A percentile compares a stretch with the other conserved stretches of the same genome.
Evolutionary conservation across 106 monocot genomes (phyloP).

Genomic region (Allium sativum): DNA sequence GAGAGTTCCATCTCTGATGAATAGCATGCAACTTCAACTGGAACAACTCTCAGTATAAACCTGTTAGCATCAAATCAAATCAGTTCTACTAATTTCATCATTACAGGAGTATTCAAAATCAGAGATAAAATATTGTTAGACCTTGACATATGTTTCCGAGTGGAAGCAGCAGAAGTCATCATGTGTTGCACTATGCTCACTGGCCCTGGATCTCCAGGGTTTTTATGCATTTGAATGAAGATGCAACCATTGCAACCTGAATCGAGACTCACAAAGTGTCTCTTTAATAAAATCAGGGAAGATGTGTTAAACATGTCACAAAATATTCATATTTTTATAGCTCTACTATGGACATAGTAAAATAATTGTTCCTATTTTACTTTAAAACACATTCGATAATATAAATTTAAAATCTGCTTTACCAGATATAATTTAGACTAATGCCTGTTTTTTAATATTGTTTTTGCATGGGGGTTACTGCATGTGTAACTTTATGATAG

Average conservation of each 20-base stretch:
- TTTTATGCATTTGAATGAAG: slow-evolving; percentile 93
- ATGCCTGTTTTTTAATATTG: too few species aligned
- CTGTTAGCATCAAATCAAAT: slow-evolving; percentile 25
- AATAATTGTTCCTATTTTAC: too few species aligned
- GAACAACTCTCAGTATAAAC: slow-evolving; percentile 90
- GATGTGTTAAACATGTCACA: background rate
- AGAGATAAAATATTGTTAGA: slow-evolving; percentile 10
- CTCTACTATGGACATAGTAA: too few species aligned
- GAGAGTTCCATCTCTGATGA: slow-evolving; percentile 89
- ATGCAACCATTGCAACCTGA: slow-evolving; percentile 88
- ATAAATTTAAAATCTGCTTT: too few species aligned
- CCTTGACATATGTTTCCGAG: slow-evolving; percentile 95
- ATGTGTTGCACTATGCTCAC: slow-evolving; percentile 59
- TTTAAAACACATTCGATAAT: too few species aligned
- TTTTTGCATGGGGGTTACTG: too few species aligned
- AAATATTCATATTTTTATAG: too few species aligned
- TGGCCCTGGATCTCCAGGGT: slow-evolving; percentile 59
- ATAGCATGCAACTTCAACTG: slow-evolving; percentile 86
- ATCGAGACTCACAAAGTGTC: slow-evolving; percentile 87
- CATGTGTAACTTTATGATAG: too few species aligned
- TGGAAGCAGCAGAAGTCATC: slow-evolving; percentile 64
- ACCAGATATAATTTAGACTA: too few species aligned
- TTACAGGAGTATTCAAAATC: background rate
- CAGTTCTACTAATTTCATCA: background rate
- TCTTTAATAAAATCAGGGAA: slow-evolving; percentile 34